Base-by-base conservation (phyloP, 2,329 filamentous ascomycete species). In the Epichloe sylvatica region DNA sequence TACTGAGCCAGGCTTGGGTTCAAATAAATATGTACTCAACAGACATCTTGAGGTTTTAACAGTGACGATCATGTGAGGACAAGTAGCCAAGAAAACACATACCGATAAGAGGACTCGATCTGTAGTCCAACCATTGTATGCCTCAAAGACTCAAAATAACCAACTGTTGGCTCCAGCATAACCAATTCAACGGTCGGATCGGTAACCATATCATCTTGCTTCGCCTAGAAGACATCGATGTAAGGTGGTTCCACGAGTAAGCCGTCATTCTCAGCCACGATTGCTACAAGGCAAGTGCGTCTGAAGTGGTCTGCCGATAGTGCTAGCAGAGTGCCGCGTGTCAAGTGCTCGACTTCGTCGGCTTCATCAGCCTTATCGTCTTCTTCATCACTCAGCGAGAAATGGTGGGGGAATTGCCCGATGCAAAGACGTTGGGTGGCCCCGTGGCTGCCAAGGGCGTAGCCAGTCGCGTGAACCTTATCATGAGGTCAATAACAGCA, bases 91-190 rank as follows among this genome's bases (percentile, higher is more conserved):
- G n/a, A 62, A 4, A 34, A 30, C 70, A 64, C 67, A 65, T 64
- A 85, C 81, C 53, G 63, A 66, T 73, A 66, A 76, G 47, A 49
- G 3, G 66, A 66, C 62, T 66, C 80, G 71, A 67, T 67, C 50
- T 95, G 87, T 2, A 95, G 66, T 0, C 84, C 83, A 13, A 77
- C 69, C 61, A 96, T 72, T 0, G 81, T 83, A 60, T 94, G 80
- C 0, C 86, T 75, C 37, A 78, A 74, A 0, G 85, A 79, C 62
- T 96, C 90, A 54, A 80, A 95, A 60, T 89, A 94, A 1, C 84
- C 82, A 0, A 66, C 64, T 3, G 81, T 76, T 1, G 84, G 75
- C 60, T 95, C 87, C 0, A 95, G 68, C 86, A 95, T 94, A 11
- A 90, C 65, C 63, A 81, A 82, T 56, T 84, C 80, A 35, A 76